These are phyloP conservation scores for Nepenthes alata DNA, from an alignment of 179 eudicot genomes.

Conservation along the genomic window DNA sequence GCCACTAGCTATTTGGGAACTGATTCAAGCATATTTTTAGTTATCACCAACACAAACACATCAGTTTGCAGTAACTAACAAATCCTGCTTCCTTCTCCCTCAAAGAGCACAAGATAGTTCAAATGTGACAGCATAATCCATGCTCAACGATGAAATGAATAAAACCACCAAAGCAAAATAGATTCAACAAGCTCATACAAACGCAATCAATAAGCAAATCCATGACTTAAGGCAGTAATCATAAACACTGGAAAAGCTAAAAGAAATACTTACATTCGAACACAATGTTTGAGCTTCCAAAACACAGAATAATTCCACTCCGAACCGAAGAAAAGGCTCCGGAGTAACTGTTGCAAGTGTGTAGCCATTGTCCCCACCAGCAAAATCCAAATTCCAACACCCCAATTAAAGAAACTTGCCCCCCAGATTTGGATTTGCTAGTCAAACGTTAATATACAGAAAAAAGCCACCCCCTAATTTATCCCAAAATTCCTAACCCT, in stretches of 20 bases:
- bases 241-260: neutral
- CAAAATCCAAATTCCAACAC: neutral
- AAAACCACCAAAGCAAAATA: too few species aligned
- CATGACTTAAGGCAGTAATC: too few species aligned
- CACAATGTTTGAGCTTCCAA: slow-evolving; percentile 77
- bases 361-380: slow-evolving; percentile 6
- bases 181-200: too few species aligned
- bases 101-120: too few species aligned
- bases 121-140: too few species aligned
- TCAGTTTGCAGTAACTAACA: too few species aligned
- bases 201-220: too few species aligned
- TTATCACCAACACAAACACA: too few species aligned
- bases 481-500: slow-evolving; percentile 13
- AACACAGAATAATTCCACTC: slow-evolving; percentile 79
- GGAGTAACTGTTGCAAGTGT: slow-evolving; percentile 62
- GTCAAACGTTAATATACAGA: neutral
- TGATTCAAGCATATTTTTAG: too few species aligned
- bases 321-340: slow-evolving; percentile 50
- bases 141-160: too few species aligned
- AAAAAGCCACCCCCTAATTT: neutral
- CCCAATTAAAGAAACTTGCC: slow-evolving; percentile 1
- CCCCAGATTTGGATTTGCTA: neutral
- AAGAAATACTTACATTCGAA: slow-evolving; percentile 57
- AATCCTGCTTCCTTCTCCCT: too few species aligned
- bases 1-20: too few species aligned